A percentile compares a stretch with the other conserved stretches of the same genome.
Evolutionary conservation across 805 yeast species (phyloP).

Genomic region (Dipodascopsis tothii): DNA sequence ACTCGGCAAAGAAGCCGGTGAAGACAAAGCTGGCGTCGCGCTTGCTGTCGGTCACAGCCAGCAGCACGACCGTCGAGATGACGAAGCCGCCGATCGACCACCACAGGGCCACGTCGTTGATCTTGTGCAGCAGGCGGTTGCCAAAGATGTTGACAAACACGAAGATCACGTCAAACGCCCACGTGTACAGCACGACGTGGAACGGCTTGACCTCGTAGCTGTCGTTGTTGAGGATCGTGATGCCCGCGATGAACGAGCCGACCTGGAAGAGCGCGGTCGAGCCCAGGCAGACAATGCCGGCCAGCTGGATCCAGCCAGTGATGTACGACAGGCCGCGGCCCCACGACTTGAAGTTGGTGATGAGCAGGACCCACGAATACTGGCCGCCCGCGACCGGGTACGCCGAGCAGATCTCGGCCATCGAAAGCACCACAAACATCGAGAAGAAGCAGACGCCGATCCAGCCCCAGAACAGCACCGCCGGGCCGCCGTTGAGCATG

Average conservation of each 20-base stretch:
- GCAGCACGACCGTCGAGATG: conserved; percentile 15
- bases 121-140: conserved; percentile 18
- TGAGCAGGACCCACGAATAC: conserved; percentile 49
- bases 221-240: conserved; percentile 19
- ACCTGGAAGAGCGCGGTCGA: conserved; percentile 27
- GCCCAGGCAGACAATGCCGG: conserved; percentile 27
- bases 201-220: conserved; percentile 17
- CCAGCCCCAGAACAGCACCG: conserved; percentile 61
- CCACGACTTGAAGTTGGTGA: conserved; percentile 16
- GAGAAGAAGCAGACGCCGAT: conserved; percentile 50
- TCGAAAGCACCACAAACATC: conserved; percentile 49
- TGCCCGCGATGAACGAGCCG: conserved; percentile 21
- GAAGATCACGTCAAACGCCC: conserved; percentile 12
- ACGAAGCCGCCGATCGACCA: conserved; percentile 25
- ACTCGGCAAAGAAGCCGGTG: conserved; percentile 8
- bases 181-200: conserved; percentile 22
- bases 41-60: conserved; percentile 16
- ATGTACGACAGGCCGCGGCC: conserved; percentile 19
- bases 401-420: conserved; percentile 60
- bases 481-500: conserved; percentile 52
- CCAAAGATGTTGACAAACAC: conserved; percentile 22
- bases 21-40: conserved; percentile 16
- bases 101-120: conserved; percentile 25
- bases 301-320: conserved; percentile 25
- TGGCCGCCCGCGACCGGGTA: conserved; percentile 65